Evolutionary conservation across 2,329 filamentous ascomycete species (phyloP).

Genomic region (Cladosporium sp.): DNA sequence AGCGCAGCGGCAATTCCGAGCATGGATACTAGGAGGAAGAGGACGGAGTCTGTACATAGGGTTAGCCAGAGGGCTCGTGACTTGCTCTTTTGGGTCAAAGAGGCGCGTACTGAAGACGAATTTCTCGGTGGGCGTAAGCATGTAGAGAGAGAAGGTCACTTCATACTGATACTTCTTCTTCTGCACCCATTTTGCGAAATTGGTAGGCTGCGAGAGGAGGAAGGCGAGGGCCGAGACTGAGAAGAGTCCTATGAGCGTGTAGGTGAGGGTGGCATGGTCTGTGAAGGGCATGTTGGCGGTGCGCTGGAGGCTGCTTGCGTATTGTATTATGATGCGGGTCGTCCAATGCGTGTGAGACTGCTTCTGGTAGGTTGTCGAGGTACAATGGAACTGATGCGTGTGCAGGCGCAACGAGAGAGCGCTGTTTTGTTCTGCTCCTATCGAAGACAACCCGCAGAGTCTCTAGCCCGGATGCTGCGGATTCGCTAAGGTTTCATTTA

Average conservation of each 20-base stretch:
- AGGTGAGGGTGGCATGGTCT: conserved; percentile 15
- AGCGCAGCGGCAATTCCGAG: conserved; percentile 81
- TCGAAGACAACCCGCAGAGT: background rate
- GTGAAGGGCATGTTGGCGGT: conserved; percentile 10
- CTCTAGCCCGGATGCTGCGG: background rate
- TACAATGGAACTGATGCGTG: background rate
- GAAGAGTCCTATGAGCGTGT: conserved; percentile 33
- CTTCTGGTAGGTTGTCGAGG: background rate
- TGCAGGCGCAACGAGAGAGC: background rate
- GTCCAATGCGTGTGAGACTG: background rate
- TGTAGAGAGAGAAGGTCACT: conserved; percentile 94
- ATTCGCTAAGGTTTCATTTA: conserved; percentile 5
- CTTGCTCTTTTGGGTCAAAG: background rate
- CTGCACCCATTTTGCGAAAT: conserved; percentile 76
- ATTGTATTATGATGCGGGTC: background rate
- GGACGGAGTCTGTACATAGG: conserved; percentile 67
- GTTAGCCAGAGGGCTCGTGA: background rate
- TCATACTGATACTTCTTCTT: conserved; percentile 98
- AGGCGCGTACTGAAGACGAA: conserved; percentile 83
- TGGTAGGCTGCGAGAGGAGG: conserved; percentile 46
- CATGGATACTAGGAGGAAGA: conserved; percentile 85
- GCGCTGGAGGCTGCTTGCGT: background rate
- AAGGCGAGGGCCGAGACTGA: conserved; percentile 34
- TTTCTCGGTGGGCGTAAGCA: conserved; percentile 94
- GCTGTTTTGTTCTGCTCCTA: conserved; percentile 1